Conservation (phyloP, 257 asterid genomes). For the Catharanthus roseus region DNA sequence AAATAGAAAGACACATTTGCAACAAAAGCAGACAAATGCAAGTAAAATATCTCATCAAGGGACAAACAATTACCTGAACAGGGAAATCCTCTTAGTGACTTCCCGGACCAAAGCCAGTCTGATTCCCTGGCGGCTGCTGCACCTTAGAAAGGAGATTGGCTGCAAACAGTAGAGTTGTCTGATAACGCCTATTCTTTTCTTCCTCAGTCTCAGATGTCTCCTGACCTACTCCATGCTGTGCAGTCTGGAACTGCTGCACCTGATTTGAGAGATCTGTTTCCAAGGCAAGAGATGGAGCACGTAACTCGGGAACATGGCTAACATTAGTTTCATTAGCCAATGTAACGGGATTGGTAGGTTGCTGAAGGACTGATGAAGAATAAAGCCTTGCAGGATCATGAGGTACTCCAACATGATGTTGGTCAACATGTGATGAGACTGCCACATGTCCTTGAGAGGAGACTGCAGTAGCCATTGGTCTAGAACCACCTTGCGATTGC, state of each 20-base stretch:
- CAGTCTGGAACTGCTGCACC: conserved; percentile 50
- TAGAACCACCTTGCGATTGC: conserved; percentile 40
- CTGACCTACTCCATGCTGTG: conserved; percentile 48
- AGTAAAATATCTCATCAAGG: neutral
- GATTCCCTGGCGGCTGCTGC: conserved; percentile 70
- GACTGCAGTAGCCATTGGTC: conserved; percentile 31
- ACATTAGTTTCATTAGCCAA: conserved; percentile 44
- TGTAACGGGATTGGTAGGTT: conserved; percentile 40
- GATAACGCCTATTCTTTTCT: conserved; percentile 85
- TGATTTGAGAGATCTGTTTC: conserved; percentile 37
- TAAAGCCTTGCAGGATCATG: conserved; percentile 49
- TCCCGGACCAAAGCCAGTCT: conserved; percentile 64
- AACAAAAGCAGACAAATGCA: neutral
- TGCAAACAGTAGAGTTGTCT: conserved; percentile 78
- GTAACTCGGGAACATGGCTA: conserved; percentile 38
- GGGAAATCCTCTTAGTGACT: conserved; percentile 40
- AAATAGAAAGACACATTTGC: neutral
- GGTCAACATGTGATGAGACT: conserved; percentile 38
- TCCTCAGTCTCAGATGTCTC: conserved; percentile 69
- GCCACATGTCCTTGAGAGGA: conserved; percentile 45
- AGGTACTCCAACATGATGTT: conserved; percentile 43
- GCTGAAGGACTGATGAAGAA: conserved; percentile 50
- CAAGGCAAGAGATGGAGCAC: conserved; percentile 39
- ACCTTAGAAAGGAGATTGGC: conserved; percentile 80
- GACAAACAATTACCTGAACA: conserved; percentile 47